Conservation (phyloP, 2,329 filamentous ascomycete species). For the Fusarium clavum region DNA sequence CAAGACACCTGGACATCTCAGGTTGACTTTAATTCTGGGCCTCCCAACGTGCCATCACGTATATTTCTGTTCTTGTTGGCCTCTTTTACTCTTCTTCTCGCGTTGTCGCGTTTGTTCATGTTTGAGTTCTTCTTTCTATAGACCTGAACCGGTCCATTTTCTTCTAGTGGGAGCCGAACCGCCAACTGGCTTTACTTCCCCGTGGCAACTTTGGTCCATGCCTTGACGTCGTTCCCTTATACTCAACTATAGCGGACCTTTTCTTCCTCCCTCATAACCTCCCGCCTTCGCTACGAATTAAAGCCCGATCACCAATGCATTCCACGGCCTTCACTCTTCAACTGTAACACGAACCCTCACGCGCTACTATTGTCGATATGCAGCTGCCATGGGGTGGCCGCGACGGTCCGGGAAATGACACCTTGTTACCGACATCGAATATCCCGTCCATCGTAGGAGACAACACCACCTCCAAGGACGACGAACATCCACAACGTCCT, state of each 20-base stretch:
- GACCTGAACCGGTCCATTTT: slow-evolving; percentile 27
- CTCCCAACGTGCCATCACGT: slow-evolving; percentile 25
- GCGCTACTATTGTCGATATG: slow-evolving; percentile 48
- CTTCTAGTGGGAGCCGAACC: slow-evolving; percentile 24
- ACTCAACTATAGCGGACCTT: slow-evolving; percentile 11
- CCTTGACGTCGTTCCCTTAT: slow-evolving; percentile 29
- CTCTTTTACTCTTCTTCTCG: slow-evolving; percentile 29
- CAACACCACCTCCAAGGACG: slow-evolving; percentile 40
- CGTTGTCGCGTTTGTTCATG: slow-evolving; percentile 25
- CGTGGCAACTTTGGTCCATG: slow-evolving; percentile 32
- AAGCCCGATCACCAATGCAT: slow-evolving; percentile 38
- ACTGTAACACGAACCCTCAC: slow-evolving; percentile 34
- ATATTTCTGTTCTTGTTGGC: slow-evolving; percentile 32
- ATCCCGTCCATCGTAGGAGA: slow-evolving; percentile 51
- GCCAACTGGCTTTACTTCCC: slow-evolving; percentile 10
- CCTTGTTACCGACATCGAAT: slow-evolving; percentile 51
- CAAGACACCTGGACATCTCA: slow-evolving; percentile 46
- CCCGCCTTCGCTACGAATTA: slow-evolving; percentile 36
- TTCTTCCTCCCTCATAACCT: slow-evolving; percentile 40
- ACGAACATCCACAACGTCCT: slow-evolving; percentile 46
- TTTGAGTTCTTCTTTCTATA: slow-evolving; percentile 14
- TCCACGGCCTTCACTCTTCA: slow-evolving; percentile 28
- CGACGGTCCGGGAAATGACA: slow-evolving; percentile 48
- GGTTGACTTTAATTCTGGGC: slow-evolving; percentile 24
- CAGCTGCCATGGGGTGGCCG: slow-evolving; percentile 54